These are phyloP conservation scores for Wickerhamomyces bisporus DNA, from an alignment of 805 yeast genomes.

Conservation along the genomic window DNA sequence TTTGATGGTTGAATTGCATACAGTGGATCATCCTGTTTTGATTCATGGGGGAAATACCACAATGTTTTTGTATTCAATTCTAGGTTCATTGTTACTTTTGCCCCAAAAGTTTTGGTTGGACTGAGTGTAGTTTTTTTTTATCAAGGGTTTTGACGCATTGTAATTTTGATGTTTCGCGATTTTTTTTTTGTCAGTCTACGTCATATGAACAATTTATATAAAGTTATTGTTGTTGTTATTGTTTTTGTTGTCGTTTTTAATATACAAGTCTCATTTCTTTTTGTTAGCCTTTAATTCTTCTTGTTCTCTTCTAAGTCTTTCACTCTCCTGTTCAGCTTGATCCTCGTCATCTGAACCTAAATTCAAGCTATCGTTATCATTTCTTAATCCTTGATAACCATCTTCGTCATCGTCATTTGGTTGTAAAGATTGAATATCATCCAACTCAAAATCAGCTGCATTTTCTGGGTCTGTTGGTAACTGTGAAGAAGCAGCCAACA, in stretches of 20 bases:
- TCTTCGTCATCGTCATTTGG: slow-evolving; percentile 36
- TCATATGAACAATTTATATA: too few relatives aligned
- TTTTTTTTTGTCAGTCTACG: too few relatives aligned
- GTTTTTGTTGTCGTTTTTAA: too few relatives aligned
- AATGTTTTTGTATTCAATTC: slow-evolving; percentile 11
- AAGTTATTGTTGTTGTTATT: too few relatives aligned
- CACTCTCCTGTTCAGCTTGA: slow-evolving; percentile 2
- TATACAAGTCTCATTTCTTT: slow-evolving; percentile 3
- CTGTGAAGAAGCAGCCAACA: slow-evolving; percentile 92
- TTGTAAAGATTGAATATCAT: slow-evolving; percentile 43
- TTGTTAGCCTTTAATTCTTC: background rate
- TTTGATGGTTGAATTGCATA: slow-evolving; percentile 17
- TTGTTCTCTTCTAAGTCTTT: slow-evolving; percentile 4
- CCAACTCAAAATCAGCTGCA: slow-evolving; percentile 62
- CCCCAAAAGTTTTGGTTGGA: background rate
- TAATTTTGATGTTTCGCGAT: too few relatives aligned
- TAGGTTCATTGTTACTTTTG: slow-evolving; percentile 11
- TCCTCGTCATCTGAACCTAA: slow-evolving; percentile 19
- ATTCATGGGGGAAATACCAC: slow-evolving; percentile 25
- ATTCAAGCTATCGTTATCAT: slow-evolving; percentile 23
- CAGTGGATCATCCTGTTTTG: slow-evolving; percentile 22
- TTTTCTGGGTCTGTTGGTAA: slow-evolving; percentile 75
- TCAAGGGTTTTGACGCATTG: too few relatives aligned
- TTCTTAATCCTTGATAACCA: slow-evolving; percentile 22
- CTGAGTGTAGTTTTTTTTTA: too few relatives aligned